Evolutionary conservation across 768 basidiomycete species (phyloP), one percentile per base, ranked within the genome.

Genomic region (Hypholoma fasciculare): DNA sequence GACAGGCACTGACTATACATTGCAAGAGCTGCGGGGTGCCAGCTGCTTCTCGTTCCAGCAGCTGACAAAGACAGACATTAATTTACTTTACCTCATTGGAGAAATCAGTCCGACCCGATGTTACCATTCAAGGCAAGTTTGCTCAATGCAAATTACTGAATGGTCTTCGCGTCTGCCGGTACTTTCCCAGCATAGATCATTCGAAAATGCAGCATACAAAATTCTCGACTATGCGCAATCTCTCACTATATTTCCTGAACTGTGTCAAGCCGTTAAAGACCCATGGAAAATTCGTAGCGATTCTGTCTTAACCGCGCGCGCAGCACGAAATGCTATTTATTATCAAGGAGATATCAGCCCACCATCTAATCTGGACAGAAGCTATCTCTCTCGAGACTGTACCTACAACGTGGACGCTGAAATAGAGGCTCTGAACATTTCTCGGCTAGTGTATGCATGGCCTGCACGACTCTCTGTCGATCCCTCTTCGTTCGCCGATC

Each of bases 1-100:
- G 7, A 77, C 76, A 0, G 82, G 82, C 3, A 74, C 75, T 0
- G 74, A 79, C 40, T 73, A 81, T 47, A 80, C 81, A 0, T 61
- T 82, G 17, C 61, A 68, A 49, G 63, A 75, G 44, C 65, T 83
- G 19, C 58, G 58, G 8, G 78, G 77, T 0, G 74, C 77, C 6
- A 57, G 67, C 7, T 75, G 67, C 37, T 66, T 59, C 34, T 80
- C 82, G 0, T 80, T 83, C 54, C 72, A 76, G 66, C 64, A 55
- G 44, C 65, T 81, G 13, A 58, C 58, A 20, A 1, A 37, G 9
- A 61, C 63, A 1, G 74, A 79, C n/a, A 48, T 63, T 2, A 54
- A 63, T 14, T 64, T 78, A 30, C 64, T 83, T 12, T 50, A 53
- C 7, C 57, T 61, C 36, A 77, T 82, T 30, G 60, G 62, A 12